phyloP scores from a whole-genome alignment of 2,329 filamentous ascomycete genomes.

The Seiridium cupressi region DNA sequence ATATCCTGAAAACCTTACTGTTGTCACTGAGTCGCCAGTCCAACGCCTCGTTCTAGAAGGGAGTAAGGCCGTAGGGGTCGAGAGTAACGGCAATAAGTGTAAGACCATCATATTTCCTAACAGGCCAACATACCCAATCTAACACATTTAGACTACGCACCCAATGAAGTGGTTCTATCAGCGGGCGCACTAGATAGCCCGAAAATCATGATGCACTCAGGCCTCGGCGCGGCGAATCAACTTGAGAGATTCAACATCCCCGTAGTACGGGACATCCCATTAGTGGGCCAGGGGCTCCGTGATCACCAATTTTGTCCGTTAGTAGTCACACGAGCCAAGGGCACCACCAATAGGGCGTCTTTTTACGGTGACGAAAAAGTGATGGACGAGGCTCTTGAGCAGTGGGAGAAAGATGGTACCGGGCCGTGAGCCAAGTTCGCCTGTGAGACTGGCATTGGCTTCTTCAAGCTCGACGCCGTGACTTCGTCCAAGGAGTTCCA shows the following conservation, averaged over 20 bases:
- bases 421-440: constrained; percentile 38
- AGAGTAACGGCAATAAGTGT: constrained; percentile 38
- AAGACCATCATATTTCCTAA: constrained; percentile 31
- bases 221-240: constrained; percentile 35
- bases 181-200: constrained; percentile 41
- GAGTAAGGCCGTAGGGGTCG: constrained; percentile 42
- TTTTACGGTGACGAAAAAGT: constrained; percentile 42
- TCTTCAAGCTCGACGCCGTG: constrained; percentile 41
- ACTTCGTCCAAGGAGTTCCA: constrained; percentile 45
- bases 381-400: constrained; percentile 42
- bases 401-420: constrained; percentile 44
- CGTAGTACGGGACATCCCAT: constrained; percentile 30
- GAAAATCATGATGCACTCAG: constrained; percentile 43
- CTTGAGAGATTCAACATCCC: constrained; percentile 33
- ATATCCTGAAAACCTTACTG: constrained; percentile 47
- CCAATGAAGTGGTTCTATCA: constrained; percentile 41
- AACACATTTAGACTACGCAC: constrained; percentile 22
- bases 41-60: constrained; percentile 45
- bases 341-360: constrained; percentile 37
- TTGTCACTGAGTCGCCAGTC: constrained; percentile 48
- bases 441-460: constrained; percentile 39
- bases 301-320: constrained; percentile 38
- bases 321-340: constrained; percentile 36
- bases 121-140: not conserved
- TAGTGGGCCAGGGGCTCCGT: constrained; percentile 37